Evolutionary conservation across 1,284 basidiomycete genomes (phyloP).

Genomic region (Inonotus hispidus): DNA sequence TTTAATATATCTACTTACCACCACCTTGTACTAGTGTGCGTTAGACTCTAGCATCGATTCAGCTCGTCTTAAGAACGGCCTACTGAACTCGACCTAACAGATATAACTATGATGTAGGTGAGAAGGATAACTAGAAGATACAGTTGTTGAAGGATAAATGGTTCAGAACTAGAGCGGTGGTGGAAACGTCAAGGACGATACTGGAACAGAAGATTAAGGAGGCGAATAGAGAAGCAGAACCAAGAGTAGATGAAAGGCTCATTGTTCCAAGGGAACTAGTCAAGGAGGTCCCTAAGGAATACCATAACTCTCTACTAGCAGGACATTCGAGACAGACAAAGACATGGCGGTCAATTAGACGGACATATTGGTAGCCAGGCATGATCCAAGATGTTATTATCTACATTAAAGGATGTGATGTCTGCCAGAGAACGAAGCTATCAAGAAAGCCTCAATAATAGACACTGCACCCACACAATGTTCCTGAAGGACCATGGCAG

Average conservation of each 20-base stretch:
- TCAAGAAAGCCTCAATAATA: background rate
- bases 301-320: background rate
- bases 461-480: background rate
- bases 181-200: background rate
- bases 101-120: background rate
- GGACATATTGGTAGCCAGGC: background rate
- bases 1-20: too few relatives aligned
- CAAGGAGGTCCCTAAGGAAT: background rate
- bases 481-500: background rate
- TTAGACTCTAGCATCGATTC: too few relatives aligned
- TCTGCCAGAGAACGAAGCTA: background rate
- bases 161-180: background rate
- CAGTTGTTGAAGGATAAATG: background rate
- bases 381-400: background rate
- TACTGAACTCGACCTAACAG: too few relatives aligned
- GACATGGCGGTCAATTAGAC: background rate
- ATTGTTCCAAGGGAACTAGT: background rate
- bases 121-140: background rate
- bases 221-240: background rate
- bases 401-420: background rate
- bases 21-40: too few relatives aligned
- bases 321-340: background rate
- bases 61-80: too few relatives aligned
- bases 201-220: background rate
- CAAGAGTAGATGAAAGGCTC: background rate